Conservation (phyloP, 176 grass and related monocot genomes). For the Eremochloa ophiuroides region DNA sequence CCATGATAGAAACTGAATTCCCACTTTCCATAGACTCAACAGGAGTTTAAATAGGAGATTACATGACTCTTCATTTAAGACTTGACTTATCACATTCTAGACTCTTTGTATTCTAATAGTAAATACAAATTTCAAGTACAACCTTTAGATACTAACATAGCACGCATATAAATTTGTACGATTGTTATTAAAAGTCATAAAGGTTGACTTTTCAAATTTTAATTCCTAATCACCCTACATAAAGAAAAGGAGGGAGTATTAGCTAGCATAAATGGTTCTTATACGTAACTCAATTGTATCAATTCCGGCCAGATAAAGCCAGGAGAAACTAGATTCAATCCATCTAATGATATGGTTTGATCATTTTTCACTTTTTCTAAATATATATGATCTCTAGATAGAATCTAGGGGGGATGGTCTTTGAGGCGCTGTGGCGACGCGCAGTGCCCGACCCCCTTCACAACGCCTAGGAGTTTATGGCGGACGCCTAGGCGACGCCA, state of each 20-base stretch:
- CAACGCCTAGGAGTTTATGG: not conserved
- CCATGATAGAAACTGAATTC: too few species aligned
- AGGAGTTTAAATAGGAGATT: too few species aligned
- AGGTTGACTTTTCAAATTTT: not conserved
- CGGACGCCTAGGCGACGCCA: not conserved
- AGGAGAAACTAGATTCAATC: not conserved
- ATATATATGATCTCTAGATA: not conserved
- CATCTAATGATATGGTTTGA: not conserved
- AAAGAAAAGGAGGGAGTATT: not conserved
- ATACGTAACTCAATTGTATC: not conserved
- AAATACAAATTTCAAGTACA: not conserved
- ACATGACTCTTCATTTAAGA: too few species aligned
- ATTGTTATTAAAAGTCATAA: not conserved
- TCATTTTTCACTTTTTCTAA: not conserved
- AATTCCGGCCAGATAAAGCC: not conserved
- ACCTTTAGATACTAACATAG: not conserved
- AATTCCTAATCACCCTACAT: not conserved
- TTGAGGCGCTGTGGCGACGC: too few species aligned
- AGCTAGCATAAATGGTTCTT: not conserved
- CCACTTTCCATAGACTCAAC: too few species aligned
- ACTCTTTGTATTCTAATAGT: too few species aligned
- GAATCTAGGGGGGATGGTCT: too few species aligned
- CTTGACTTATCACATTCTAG: too few species aligned
- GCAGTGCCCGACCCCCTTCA: not conserved
- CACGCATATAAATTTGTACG: not conserved